phyloP scores from a whole-genome alignment of 306 rosid genomes.

The Vigna hirtella region DNA sequence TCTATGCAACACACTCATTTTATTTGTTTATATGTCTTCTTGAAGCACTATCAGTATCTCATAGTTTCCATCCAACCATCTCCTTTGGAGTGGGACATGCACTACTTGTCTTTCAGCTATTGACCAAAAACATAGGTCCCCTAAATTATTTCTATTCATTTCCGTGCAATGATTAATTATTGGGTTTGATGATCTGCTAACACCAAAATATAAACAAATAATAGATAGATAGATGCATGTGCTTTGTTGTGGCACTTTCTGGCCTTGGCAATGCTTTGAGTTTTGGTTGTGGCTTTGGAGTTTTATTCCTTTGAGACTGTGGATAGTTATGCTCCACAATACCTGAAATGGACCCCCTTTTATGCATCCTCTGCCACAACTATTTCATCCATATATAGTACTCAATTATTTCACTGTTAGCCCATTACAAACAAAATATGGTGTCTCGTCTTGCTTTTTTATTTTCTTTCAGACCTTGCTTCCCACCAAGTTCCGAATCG shows the following conservation, averaged over 20 bases:
- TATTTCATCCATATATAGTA: constrained; percentile 26
- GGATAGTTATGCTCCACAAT: constrained; percentile 46
- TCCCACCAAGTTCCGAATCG: background rate
- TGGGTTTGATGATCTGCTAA: constrained; percentile 52
- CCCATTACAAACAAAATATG: constrained; percentile 4
- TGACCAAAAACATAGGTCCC: constrained; percentile 55
- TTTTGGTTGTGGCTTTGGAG: constrained; percentile 48
- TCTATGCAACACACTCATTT: too few relatives aligned
- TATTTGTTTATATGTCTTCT: too few relatives aligned
- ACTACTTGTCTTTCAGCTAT: constrained; percentile 56
- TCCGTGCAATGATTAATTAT: constrained; percentile 71
- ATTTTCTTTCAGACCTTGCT: background rate
- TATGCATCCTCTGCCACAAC: background rate
- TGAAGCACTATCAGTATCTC: too few relatives aligned
- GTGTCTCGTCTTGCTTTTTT: constrained; percentile 37
- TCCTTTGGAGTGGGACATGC: constrained; percentile 37
- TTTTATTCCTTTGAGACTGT: constrained; percentile 49
- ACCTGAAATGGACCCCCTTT: constrained; percentile 45
- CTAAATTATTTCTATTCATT: constrained; percentile 55
- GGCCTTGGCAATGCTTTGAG: constrained; percentile 45
- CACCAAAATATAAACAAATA: constrained; percentile 46
- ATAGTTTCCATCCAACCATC: background rate
- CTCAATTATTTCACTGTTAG: constrained; percentile 45
- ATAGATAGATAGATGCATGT: constrained; percentile 57
- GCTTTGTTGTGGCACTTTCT: constrained; percentile 61